Base-by-base conservation (phyloP, 2,329 filamentous ascomycete genomes). In the Grosmannia clavigera region DNA sequence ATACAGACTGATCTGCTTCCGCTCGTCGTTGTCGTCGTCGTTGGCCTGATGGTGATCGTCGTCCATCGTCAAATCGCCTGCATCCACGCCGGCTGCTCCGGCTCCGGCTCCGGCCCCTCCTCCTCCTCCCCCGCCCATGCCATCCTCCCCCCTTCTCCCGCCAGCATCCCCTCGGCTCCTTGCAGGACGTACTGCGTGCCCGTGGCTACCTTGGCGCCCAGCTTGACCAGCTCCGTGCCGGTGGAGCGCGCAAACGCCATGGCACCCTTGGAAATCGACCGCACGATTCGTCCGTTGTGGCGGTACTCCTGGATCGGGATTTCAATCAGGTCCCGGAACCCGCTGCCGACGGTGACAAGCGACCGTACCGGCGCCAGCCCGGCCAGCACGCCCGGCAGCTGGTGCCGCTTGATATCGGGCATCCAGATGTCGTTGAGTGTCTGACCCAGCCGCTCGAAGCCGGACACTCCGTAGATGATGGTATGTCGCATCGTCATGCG, bases 401-500 rank as follows among this genome's bases (percentile, higher is more conserved):
- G 94, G 65, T 92, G 95, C 19, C 81, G 78, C 69, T 88, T 90
- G 60, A 99, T 88, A 69, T 99, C 92, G 1, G 91, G 91, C 81
- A 86, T 95, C 94, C 94, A 99, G 52, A 96, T 89, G 69, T 95
- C 90, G 69, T 97, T 97, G 40, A 99, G 81, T 2, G 87, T 92
- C 71, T 92, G 84, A 59, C 94, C 91, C 2, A 99, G 80, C 57
- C 88, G 85, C 66, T 97, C 92, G 66, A 97, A 96, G 0, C 94
- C 94, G 9, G 85, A 85, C 1, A 96, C 83, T 33, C 95, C 94
- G 66, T 97, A 96, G 43, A 97, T 84, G 66, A 99, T 97, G 31
- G 89, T 88, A 70, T 92, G 92, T 14, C 88, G 83, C 58, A 99
- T 80, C 7, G 87, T 82, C 80, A 99, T 88, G 62, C 92, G 85